Percentiles rank a stretch among this genome's conserved stretches.
phyloP scores from a whole-genome alignment of 208 protist genomes.

The Willaertia magna region DNA sequence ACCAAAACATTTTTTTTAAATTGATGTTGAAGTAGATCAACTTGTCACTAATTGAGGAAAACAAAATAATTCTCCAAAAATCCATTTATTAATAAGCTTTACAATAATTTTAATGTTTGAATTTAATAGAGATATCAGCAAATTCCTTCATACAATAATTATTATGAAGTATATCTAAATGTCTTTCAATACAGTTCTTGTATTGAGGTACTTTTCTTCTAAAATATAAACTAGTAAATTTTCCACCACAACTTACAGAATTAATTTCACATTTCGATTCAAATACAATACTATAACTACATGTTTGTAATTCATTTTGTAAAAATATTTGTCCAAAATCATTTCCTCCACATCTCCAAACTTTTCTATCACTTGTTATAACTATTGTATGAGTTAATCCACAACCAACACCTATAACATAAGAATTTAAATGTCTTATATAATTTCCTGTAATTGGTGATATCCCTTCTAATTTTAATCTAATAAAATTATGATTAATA shows the following conservation, averaged over 20 bases:
- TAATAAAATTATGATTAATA: not conserved
- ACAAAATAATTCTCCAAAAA: no score
- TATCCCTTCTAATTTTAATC: not conserved
- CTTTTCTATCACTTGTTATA: not conserved
- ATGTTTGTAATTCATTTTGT: not conserved
- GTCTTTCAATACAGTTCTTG: not conserved
- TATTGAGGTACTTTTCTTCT: not conserved
- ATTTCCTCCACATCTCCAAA: not conserved
- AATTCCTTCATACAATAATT: not conserved
- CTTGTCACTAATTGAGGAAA: no score
- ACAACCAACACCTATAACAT: not conserved
- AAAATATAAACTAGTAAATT: not conserved
- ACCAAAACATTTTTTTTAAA: not conserved
- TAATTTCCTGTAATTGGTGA: not conserved
- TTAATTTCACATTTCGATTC: not conserved
- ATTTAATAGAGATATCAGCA: not conserved
- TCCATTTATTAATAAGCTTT: no score
- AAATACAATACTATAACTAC: not conserved
- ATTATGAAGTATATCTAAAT: not conserved
- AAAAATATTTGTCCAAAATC: not conserved
- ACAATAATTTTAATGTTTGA: not conserved
- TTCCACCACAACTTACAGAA: not conserved
- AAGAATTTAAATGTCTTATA: not conserved
- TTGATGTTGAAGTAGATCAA: not conserved
- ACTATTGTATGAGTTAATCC: not conserved